phyloP scores from a whole-genome alignment of 305 asterid genomes.

The Fraxinus sp. region DNA sequence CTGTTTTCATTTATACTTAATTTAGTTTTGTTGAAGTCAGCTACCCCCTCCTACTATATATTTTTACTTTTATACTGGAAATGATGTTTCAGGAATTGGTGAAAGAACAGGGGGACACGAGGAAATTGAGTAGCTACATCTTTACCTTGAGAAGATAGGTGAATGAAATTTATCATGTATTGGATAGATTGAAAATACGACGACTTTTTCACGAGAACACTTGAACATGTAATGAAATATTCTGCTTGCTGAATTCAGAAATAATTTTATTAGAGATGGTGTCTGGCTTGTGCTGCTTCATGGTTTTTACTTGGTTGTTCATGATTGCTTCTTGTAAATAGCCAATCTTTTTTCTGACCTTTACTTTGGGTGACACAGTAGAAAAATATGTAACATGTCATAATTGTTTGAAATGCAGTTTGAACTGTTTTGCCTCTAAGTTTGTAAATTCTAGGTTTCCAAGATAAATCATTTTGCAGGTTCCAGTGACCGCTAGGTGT shows the following conservation, averaged over 20 bases:
- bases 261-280: background rate
- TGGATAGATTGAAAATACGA: background rate
- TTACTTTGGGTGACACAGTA: background rate
- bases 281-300: background rate
- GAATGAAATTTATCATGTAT: slow-evolving; percentile 8
- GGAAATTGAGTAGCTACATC: slow-evolving; percentile 6
- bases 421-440: background rate
- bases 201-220: background rate
- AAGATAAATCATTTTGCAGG: background rate
- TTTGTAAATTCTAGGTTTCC: background rate
- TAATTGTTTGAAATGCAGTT: background rate
- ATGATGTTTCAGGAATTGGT: slow-evolving; percentile 27
- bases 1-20: background rate
- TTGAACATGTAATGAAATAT: slow-evolving; percentile 9
- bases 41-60: background rate
- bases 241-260: background rate
- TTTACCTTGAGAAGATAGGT: slow-evolving; percentile 9
- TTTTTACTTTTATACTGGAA: background rate
- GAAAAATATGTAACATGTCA: background rate
- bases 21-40: background rate
- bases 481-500: background rate
- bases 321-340: background rate
- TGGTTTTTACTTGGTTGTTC: background rate
- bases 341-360: background rate
- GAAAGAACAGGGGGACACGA: slow-evolving; percentile 17